These are phyloP conservation scores for Yarrowia sp. DNA, from an alignment of 805 yeast genomes.

Conservation along the genomic window DNA sequence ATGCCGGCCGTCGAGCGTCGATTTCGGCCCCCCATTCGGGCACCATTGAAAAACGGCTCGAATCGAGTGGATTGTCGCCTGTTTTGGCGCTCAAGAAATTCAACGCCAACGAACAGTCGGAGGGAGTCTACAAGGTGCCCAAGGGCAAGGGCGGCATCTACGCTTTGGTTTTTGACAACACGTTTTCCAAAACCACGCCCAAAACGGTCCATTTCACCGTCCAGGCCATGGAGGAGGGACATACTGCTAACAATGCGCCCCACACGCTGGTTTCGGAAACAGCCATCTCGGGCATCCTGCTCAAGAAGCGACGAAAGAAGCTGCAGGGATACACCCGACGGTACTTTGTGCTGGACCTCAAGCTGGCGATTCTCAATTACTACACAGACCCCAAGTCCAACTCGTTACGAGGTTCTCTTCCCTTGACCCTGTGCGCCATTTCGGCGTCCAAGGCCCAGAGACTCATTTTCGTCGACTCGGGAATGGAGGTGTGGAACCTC, in stretches of 20 bases:
- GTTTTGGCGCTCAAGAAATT: conserved; percentile 56
- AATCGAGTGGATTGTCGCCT: conserved; percentile 48
- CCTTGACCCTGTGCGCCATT: conserved; percentile 74
- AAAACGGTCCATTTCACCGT: conserved; percentile 72
- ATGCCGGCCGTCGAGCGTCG: conserved; percentile 47
- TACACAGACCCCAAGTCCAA: conserved; percentile 66
- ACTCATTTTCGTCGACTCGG: conserved; percentile 83
- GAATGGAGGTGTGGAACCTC: conserved; percentile 89
- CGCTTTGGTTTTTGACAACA: conserved; percentile 90
- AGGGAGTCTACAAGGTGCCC: conserved; percentile 57
- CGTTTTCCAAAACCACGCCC: conserved; percentile 78
- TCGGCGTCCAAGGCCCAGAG: conserved; percentile 66
- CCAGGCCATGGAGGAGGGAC: conserved; percentile 15
- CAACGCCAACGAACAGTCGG: conserved; percentile 56
- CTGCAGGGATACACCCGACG: conserved; percentile 84
- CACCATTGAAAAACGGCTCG: conserved; percentile 48
- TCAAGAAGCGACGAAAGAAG: conserved; percentile 78
- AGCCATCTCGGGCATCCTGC: conserved; percentile 50
- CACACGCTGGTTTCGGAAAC: conserved; percentile 11
- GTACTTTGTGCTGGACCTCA: conserved; percentile 77
- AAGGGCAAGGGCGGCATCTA: conserved; percentile 57
- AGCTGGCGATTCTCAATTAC: conserved; percentile 79
- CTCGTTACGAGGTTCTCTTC: conserved; percentile 87
- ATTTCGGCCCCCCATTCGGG: conserved; percentile 26
- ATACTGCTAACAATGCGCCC: conserved; percentile 16